phyloP scores from a whole-genome alignment of 2,329 filamentous ascomycete species.

The Claviceps humidiphila region DNA sequence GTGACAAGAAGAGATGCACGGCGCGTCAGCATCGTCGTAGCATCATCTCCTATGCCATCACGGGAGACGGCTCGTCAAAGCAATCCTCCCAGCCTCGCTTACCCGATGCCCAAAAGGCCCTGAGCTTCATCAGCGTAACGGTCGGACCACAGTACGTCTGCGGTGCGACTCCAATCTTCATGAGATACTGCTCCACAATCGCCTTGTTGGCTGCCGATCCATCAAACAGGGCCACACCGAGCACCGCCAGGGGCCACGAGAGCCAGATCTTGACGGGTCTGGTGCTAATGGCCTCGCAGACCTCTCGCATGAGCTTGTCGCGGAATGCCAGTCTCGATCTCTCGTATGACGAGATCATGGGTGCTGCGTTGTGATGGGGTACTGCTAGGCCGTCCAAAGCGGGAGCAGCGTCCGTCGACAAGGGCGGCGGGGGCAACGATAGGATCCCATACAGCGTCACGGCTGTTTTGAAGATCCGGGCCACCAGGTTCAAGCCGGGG shows the following conservation, averaged over 20 bases:
- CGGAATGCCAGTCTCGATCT: background rate
- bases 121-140: background rate
- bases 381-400: background rate
- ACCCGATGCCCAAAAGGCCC: slow-evolving; percentile 2
- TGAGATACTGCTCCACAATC: background rate
- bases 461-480: slow-evolving; percentile 1
- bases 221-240: slow-evolving; percentile 1
- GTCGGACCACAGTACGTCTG: slow-evolving; percentile 3
- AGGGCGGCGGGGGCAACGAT: background rate
- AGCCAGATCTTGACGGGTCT: background rate
- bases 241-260: slow-evolving; percentile 3
- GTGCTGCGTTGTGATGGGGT: background rate
- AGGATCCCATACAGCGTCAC: slow-evolving; percentile 2
- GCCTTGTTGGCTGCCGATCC: background rate
- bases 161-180: background rate
- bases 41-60: background rate
- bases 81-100: slow-evolving; percentile 4
- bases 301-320: background rate
- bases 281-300: background rate
- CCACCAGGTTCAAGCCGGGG: background rate
- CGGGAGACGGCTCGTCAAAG: slow-evolving; percentile 2
- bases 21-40: background rate
- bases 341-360: background rate
- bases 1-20: too few relatives aligned
- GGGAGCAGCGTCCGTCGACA: background rate